These are phyloP conservation scores for Sanguinoderma infundibulare DNA, from an alignment of 1,284 basidiomycete genomes.

Conservation along the genomic window DNA sequence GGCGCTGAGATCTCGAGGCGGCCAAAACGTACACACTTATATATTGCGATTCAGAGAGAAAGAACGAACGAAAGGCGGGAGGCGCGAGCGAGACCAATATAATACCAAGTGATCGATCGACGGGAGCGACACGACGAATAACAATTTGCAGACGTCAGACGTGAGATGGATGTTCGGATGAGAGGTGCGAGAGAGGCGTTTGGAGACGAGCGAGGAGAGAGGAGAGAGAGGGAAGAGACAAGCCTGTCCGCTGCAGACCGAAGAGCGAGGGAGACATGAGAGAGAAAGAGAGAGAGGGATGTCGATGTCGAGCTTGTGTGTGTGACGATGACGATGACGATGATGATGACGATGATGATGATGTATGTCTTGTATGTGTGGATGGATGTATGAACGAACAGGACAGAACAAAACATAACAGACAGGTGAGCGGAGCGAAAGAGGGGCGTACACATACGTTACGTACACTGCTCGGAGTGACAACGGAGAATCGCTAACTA, in stretches of 20 bases:
- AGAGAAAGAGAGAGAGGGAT: neutral
- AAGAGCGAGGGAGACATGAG: neutral
- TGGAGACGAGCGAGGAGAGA: neutral
- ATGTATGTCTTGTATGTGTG: conserved; percentile 3
- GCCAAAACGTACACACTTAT: conserved; percentile 20
- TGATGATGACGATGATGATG: no score
- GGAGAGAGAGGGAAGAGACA: neutral
- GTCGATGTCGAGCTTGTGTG: neutral
- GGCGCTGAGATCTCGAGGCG: neutral
- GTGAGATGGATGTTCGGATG: neutral
- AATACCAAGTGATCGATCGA: conserved; percentile 19
- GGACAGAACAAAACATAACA: neutral
- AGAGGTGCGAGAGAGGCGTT: neutral
- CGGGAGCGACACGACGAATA: conserved; percentile 9
- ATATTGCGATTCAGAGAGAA: no score
- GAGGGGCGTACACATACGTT: conserved; percentile 17
- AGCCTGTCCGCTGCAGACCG: neutral
- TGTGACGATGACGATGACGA: no score
- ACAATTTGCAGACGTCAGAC: neutral
- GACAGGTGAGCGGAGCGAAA: neutral
- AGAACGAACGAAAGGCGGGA: conserved; percentile 11
- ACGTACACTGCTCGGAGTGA: neutral
- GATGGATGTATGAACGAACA: neutral
- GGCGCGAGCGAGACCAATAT: conserved; percentile 17
- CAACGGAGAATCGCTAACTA: conserved; percentile 17